phyloP scores from a whole-genome alignment of 176 grass and related monocot species.

The Aegilops speltoides region DNA sequence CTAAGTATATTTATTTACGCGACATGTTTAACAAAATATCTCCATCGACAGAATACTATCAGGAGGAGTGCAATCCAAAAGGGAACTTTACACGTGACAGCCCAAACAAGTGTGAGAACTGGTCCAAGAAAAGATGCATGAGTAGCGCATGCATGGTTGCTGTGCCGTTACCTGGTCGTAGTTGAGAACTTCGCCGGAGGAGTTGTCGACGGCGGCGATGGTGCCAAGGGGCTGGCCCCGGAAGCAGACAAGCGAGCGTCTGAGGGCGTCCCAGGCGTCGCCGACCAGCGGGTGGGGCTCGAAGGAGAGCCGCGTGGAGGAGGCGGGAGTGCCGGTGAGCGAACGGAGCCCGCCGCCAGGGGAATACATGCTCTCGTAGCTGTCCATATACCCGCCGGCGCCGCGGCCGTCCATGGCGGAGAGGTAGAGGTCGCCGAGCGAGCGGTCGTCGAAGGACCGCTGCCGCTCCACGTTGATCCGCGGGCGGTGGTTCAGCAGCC shows the following conservation, averaged over 20 bases:
- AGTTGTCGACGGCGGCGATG: slow-evolving; percentile 83
- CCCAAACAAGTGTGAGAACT: slow-evolving; percentile 14
- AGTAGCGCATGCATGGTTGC: neutral
- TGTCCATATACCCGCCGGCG: slow-evolving; percentile 29
- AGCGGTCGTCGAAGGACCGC: slow-evolving; percentile 84
- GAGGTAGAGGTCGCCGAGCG: slow-evolving; percentile 56
- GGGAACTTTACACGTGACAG: neutral
- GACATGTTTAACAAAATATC: too few relatives aligned
- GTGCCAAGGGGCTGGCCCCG: slow-evolving; percentile 80
- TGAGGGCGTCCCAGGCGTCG: slow-evolving; percentile 84
- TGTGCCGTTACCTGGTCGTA: slow-evolving; percentile 71
- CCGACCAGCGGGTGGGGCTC: slow-evolving; percentile 75
- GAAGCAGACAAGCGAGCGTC: slow-evolving; percentile 66
- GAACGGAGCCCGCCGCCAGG: slow-evolving; percentile 59
- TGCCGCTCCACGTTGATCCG: slow-evolving; percentile 84
- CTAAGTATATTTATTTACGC: neutral
- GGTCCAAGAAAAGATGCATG: too few relatives aligned
- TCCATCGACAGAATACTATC: neutral
- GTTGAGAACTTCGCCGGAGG: slow-evolving; percentile 78
- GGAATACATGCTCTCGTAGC: slow-evolving; percentile 72
- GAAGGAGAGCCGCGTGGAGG: slow-evolving; percentile 63
- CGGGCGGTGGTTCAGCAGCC: slow-evolving; percentile 65
- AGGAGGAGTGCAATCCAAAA: slow-evolving; percentile 16
- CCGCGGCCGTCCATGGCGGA: slow-evolving; percentile 29
- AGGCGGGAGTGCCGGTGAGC: slow-evolving; percentile 54